A percentile compares a stretch with the other conserved stretches of the same genome.
phyloP scores from a whole-genome alignment of 2,329 filamentous ascomycete genomes.

The Neonectria ditissima region DNA sequence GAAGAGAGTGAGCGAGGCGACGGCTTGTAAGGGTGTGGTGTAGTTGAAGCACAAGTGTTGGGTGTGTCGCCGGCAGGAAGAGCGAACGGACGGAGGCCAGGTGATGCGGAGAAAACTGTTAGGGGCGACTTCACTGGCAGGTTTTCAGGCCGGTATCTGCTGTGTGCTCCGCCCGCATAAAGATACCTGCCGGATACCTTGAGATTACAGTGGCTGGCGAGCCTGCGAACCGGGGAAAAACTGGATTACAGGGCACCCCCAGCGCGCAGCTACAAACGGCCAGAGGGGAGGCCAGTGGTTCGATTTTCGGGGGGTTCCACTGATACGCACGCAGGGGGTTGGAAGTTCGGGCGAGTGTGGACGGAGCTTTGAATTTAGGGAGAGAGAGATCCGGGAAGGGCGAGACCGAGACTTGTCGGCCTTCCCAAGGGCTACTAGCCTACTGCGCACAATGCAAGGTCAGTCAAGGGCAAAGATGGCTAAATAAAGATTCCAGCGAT shows the following conservation, averaged over 20 bases:
- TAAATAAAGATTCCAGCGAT: neutral
- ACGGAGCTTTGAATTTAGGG: constrained; percentile 7
- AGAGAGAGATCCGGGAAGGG: neutral
- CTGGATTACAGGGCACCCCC: constrained; percentile 37
- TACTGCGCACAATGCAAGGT: too few species aligned
- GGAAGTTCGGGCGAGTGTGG: constrained; percentile 10
- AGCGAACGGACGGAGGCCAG: constrained; percentile 36
- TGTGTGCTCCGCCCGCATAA: constrained; percentile 13
- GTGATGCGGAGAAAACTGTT: constrained; percentile 46
- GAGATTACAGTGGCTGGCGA: constrained; percentile 25
- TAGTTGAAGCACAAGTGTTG: constrained; percentile 36
- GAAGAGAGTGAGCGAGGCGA: constrained; percentile 25
- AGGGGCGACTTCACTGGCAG: constrained; percentile 14
- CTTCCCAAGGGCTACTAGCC: neutral
- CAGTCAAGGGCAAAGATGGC: neutral
- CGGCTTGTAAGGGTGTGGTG: constrained; percentile 32
- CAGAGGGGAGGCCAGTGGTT: constrained; percentile 33
- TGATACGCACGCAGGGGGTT: constrained; percentile 10
- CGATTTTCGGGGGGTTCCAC: constrained; percentile 46
- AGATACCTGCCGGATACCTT: constrained; percentile 12
- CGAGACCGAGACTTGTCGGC: neutral
- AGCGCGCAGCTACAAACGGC: constrained; percentile 23
- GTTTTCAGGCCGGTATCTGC: constrained; percentile 15
- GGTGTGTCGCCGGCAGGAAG: constrained; percentile 12
- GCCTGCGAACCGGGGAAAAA: constrained; percentile 38